Percentiles rank a stretch among this genome's conserved stretches.
These are phyloP conservation scores for Tricholoma saponaceum DNA, from an alignment of 768 basidiomycete species.

Conservation along the genomic window DNA sequence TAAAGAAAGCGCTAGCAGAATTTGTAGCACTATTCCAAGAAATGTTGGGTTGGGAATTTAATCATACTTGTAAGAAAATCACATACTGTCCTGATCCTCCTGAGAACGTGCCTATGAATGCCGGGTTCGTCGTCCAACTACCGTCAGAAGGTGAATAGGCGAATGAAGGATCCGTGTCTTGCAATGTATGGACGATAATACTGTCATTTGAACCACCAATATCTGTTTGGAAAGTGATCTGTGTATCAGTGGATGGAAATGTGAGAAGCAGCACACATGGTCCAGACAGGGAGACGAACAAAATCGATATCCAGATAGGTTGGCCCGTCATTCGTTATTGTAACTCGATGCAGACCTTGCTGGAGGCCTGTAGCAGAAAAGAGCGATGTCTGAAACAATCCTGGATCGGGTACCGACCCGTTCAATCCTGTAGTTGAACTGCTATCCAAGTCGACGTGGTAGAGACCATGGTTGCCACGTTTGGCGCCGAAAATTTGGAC, in stretches of 20 bases:
- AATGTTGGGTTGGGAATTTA: not conserved
- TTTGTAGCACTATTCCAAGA: slow-evolving; percentile 27
- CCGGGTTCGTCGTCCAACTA: slow-evolving; percentile 30
- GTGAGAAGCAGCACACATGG: not conserved
- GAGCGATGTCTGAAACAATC: slow-evolving; percentile 37
- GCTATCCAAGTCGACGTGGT: slow-evolving; percentile 38
- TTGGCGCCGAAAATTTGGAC: slow-evolving; percentile 49
- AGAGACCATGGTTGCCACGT: slow-evolving; percentile 42
- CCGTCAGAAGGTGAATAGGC: slow-evolving; percentile 25
- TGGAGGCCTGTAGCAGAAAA: slow-evolving; percentile 30
- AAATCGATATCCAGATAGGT: slow-evolving; percentile 44
- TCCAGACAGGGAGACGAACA: slow-evolving; percentile 24
- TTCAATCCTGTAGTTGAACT: slow-evolving; percentile 19
- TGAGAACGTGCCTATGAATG: slow-evolving; percentile 30
- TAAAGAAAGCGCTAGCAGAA: slow-evolving; percentile 25
- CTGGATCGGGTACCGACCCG: slow-evolving; percentile 23
- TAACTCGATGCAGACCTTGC: slow-evolving; percentile 34
- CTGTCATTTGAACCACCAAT: slow-evolving; percentile 22
- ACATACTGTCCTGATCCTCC: slow-evolving; percentile 40
- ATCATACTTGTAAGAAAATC: not conserved
- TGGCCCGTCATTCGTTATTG: slow-evolving; percentile 25
- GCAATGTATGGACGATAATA: slow-evolving; percentile 21
- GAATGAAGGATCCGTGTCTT: slow-evolving; percentile 35
- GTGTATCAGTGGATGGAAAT: not conserved
- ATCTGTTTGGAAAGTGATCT: slow-evolving; percentile 31